Conservation (phyloP, 352 stramenopile species). For the Phytophthora meadii region DNA sequence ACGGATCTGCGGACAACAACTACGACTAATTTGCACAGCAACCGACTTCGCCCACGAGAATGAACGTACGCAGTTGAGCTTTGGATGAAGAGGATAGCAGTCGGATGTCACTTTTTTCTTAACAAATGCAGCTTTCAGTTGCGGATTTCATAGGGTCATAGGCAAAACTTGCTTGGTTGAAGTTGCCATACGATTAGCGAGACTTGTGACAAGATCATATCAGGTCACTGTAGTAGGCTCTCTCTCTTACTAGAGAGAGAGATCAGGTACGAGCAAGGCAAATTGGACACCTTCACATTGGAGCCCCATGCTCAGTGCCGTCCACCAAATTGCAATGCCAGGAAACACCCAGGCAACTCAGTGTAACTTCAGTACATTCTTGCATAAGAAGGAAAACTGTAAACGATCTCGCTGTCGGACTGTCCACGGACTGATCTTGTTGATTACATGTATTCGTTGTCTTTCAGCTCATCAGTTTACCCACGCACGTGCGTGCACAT, state of each 20-base stretch:
- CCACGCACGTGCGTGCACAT: slow-evolving; percentile 13
- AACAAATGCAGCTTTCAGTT: not conserved
- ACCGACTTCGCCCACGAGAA: not conserved
- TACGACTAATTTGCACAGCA: slow-evolving; percentile 12
- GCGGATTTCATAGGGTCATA: too few species aligned
- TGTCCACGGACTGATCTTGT: too few species aligned
- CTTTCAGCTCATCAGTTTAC: slow-evolving; percentile 18
- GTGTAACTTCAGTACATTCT: too few species aligned
- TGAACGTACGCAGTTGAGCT: not conserved
- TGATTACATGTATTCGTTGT: not conserved
- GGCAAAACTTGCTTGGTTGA: not conserved
- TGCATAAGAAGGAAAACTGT: too few species aligned
- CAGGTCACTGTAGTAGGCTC: too few species aligned
- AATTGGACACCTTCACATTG: too few species aligned
- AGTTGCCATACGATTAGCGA: not conserved
- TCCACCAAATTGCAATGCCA: too few species aligned
- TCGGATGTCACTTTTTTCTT: not conserved
- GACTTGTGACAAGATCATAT: not conserved
- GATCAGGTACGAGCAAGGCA: not conserved
- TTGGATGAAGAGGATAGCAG: slow-evolving; percentile 1
- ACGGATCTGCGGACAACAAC: slow-evolving; percentile 18
- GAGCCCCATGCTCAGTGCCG: too few species aligned
- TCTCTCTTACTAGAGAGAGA: too few species aligned
- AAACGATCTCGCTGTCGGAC: too few species aligned
- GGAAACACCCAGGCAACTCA: too few species aligned